Percentiles rank a stretch among this genome's conserved stretches.
Conservation (phyloP, 2,329 filamentous ascomycete species). For the Monilinia polystroma region DNA sequence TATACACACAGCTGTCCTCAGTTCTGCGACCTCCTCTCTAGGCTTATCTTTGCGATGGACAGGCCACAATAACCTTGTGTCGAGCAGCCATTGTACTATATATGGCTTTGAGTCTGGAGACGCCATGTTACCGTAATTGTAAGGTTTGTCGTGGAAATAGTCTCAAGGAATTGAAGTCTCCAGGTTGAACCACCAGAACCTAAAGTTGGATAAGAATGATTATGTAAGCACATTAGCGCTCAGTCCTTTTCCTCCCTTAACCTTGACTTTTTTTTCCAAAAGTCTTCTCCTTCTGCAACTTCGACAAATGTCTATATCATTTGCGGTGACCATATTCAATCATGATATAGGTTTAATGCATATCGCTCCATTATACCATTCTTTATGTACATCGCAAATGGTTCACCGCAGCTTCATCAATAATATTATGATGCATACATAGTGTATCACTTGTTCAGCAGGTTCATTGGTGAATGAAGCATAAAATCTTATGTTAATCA, state of each 20-base stretch:
- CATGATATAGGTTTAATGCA: not conserved
- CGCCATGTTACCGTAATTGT: not conserved
- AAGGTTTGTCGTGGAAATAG: not conserved
- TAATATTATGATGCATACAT: not conserved
- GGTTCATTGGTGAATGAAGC: not conserved
- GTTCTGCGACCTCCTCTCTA: conserved; percentile 41
- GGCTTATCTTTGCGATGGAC: conserved; percentile 41
- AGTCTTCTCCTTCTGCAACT: not conserved
- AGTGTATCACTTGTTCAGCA: not conserved
- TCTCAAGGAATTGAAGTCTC: not conserved
- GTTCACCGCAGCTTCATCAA: not conserved
- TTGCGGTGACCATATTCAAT: not conserved
- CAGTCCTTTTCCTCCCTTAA: not conserved
- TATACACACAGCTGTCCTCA: conserved; percentile 35
- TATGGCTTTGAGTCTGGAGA: conserved; percentile 27
- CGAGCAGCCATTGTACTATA: conserved; percentile 61
- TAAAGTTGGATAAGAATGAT: not conserved
- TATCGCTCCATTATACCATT: not conserved
- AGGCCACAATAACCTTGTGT: conserved; percentile 60
- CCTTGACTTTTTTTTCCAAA: not conserved
- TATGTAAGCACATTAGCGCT: not conserved
- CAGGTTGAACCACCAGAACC: not conserved
- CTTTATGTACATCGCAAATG: not conserved
- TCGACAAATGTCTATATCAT: not conserved
- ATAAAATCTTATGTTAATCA: not conserved